Conservation (phyloP, 345 rosid species). For the Trapa incisa region DNA sequence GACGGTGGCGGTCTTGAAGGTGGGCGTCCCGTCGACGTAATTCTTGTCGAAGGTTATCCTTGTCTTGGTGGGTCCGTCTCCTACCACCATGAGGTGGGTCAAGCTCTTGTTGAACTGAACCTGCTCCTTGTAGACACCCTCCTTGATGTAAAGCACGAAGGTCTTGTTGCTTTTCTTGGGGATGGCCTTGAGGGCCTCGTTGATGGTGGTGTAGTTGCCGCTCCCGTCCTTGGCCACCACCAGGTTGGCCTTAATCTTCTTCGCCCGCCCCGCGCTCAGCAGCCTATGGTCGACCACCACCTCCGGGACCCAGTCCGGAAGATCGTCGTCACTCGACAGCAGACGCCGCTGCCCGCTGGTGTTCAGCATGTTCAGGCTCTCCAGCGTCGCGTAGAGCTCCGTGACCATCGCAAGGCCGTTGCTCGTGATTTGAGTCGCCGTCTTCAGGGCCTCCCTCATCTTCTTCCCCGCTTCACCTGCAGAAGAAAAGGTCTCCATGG, state of each 20-base stretch:
- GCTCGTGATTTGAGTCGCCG: conserved; percentile 37
- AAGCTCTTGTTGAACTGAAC: conserved; percentile 24
- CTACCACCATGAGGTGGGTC: conserved; percentile 34
- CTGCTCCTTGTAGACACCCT: conserved; percentile 49
- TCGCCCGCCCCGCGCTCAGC: neutral
- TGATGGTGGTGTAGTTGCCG: conserved; percentile 48
- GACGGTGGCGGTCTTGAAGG: conserved; percentile 53
- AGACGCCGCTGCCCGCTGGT: neutral
- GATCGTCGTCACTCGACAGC: neutral
- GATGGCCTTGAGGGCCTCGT: conserved; percentile 28
- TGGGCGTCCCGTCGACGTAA: conserved; percentile 38
- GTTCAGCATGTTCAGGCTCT: conserved; percentile 13
- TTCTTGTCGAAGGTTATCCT: conserved; percentile 37
- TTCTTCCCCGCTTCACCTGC: conserved; percentile 29
- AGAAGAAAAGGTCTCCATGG: neutral
- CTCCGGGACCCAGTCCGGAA: neutral
- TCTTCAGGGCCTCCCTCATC: conserved; percentile 36
- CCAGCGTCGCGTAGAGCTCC: conserved; percentile 27
- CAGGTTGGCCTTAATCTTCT: conserved; percentile 24
- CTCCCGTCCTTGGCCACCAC: conserved; percentile 77
- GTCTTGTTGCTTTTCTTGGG: conserved; percentile 25
- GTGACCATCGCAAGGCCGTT: conserved; percentile 55
- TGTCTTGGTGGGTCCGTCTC: conserved; percentile 64
- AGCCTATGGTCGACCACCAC: neutral
- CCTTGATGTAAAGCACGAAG: conserved; percentile 50